Base-by-base conservation (phyloP, 805 yeast species). In the Cyberlindnera euphorbiiphila region DNA sequence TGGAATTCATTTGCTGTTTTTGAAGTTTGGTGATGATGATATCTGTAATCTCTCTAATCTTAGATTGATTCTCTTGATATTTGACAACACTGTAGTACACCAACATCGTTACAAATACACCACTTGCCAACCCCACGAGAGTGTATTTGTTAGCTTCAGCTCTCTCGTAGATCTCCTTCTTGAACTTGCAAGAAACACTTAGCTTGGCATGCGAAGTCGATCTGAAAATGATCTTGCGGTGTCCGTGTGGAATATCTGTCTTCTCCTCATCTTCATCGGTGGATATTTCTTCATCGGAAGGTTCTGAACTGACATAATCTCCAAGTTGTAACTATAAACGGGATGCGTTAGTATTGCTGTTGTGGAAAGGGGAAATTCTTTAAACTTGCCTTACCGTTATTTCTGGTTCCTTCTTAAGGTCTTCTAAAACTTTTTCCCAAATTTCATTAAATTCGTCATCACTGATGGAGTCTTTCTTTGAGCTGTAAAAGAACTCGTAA, bases 331-430 rank as follows among this genome's bases (percentile, higher is more conserved):
- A 27, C 56, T 47, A 39, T 20, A 17, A 18, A 20, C 13, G 12
- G 18, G 19, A 12, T 11, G n/a, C 35, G 59, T 56, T 57, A 56
- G 61, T 54, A 42, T 10, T 23, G 5, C 17, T 10, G 4, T 25
- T 18, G 6, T 25, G 6, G n/a, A n/a, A 11, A 11, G 18, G 18
- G 19, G 23, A 13, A 33, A 11, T 16, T 20, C 9, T 19, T n/a
- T 25, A 20, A 34, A 79, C 85, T 72, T 78, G 85, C 85, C 93
- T 81, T 74, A 83, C 82, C 63, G 72, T 76, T 56, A 81, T 71
- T 58, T 78, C 85, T 29, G 84, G 81, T 63, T 81, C 83, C 39
- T 66, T 69, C 45, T 76, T 74, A 45, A 86, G 68, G 50, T 78
- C 81, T 24, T 65, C 56, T 3, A 78, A 54, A n/a, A 81, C 81